Percentiles rank a stretch among this genome's conserved stretches.
phyloP scores from a whole-genome alignment of 371 early-diverging fungal species.

The Apophysomyces elegans region DNA sequence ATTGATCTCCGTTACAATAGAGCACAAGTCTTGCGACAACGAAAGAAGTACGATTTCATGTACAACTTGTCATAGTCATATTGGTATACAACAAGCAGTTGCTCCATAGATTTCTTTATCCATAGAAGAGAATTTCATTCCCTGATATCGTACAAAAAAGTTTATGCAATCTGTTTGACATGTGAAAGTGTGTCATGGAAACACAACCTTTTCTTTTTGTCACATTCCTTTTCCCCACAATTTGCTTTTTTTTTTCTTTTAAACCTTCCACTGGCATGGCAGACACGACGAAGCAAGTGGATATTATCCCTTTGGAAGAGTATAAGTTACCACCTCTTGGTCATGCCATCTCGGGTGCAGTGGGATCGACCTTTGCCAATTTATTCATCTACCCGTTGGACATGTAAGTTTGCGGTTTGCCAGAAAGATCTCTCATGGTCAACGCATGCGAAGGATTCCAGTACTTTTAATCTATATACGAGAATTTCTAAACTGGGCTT shows the following conservation, averaged over 20 bases:
- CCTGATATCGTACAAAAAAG: no score
- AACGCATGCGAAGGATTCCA: neutral
- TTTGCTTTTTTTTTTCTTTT: conserved; percentile 8
- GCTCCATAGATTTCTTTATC: no score
- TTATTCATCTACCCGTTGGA: conserved; percentile 66
- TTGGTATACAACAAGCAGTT: no score
- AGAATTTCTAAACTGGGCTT: neutral
- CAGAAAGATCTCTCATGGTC: neutral
- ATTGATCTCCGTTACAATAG: no score
- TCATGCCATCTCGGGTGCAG: conserved; percentile 65
- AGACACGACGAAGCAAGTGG: conserved; percentile 4
- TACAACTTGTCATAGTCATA: no score
- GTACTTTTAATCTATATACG: neutral
- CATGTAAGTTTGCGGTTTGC: conserved; percentile 35
- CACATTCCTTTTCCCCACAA: conserved; percentile 2
- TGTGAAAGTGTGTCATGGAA: conserved; percentile 3
- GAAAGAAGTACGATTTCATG: neutral
- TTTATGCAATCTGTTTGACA: neutral
- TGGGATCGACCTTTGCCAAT: conserved; percentile 61
- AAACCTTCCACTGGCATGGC: neutral
- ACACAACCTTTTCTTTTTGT: conserved; percentile 8
- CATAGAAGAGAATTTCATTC: no score
- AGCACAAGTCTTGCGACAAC: no score
- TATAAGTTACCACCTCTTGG: conserved; percentile 64
- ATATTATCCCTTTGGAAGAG: conserved; percentile 48